Evolutionary conservation across 176 grass and related monocot genomes (phyloP), one percentile per base, ranked within the genome.

Genomic region (Bromus sterilis): DNA sequence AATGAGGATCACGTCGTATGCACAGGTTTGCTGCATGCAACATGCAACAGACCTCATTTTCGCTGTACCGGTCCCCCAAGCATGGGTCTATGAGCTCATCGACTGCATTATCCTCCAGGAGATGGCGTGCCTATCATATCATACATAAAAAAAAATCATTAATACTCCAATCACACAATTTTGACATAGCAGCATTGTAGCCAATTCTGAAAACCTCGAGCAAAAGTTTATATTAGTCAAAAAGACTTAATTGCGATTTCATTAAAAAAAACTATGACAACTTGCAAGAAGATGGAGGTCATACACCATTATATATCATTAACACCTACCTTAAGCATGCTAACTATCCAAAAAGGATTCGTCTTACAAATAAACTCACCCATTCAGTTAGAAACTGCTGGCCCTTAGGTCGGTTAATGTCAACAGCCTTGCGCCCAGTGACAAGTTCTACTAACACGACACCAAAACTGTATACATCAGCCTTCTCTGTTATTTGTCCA

Each of bases 381-480:
- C 97, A 99, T 89, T 99, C 97, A 71, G 97, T 99, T 51, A 99
- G 85, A 77, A 94, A 91, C 41, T 99, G 97, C 78, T 99, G 97
- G 29, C 97, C 97, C 85, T 95, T 99, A 16, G 97, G 97, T 79
- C 87, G 79, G 64, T 96, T 93, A 82, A 99, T 99, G 78, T 99
- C 97, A 74, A 99, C 87, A 35, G 97, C 97, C 88, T 95, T 99
- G 10, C 93, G 85, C 16, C 97, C 97, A 9, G 97, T 99, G 79
- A 99, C 93, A 46, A 99, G 91, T 56, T 99, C 97, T 61, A 99
- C 86, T 25, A 99, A 78, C 64, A 99, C 97, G 61, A 99, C 97
- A 61, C 97, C 97, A 65, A 99, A 99, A 39, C 93, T 95, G 70
- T 95, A 99, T 26, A 96, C 97, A 83, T 99, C 97, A 28, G 97